phyloP scores from a whole-genome alignment of 1,284 basidiomycete species.

The Apiotrichum siamense region DNA sequence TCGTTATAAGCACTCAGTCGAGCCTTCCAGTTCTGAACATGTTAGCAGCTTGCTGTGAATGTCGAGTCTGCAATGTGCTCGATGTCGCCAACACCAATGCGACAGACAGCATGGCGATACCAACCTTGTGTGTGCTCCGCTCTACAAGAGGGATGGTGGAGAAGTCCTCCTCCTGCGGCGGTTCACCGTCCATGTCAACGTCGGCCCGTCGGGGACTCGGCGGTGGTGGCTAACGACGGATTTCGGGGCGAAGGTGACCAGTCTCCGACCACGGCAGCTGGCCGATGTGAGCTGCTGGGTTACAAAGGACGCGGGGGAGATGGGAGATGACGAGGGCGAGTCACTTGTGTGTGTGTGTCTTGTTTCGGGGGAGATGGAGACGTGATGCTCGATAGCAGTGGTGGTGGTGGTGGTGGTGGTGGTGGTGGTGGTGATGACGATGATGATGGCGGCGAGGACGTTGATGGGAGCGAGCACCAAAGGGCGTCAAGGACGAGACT shows the following conservation, averaged over 20 bases:
- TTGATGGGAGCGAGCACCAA: too few relatives aligned
- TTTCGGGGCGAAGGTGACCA: too few relatives aligned
- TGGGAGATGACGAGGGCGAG: not conserved
- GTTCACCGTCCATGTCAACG: slow-evolving; percentile 82
- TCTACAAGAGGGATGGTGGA: slow-evolving; percentile 72
- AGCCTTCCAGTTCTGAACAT: slow-evolving; percentile 83
- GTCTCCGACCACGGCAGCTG: too few relatives aligned
- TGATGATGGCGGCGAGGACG: not conserved
- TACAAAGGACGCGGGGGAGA: not conserved
- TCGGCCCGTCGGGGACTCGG: not conserved
- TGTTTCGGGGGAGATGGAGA: not conserved
- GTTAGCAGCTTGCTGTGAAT: not conserved
- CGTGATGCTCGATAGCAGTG: not conserved
- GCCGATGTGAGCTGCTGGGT: too few relatives aligned
- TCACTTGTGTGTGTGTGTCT: not conserved
- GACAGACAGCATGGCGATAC: not conserved
- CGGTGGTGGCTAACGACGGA: not conserved
- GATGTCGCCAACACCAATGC: too few relatives aligned
- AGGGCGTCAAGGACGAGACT: too few relatives aligned
- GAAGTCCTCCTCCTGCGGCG: slow-evolving; percentile 91
- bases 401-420: not conserved
- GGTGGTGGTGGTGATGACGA: not conserved
- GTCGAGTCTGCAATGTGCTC: not conserved
- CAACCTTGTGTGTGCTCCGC: slow-evolving; percentile 72
- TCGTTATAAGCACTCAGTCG: slow-evolving; percentile 87